These are phyloP conservation scores for Pulchroboletus neoregius DNA, from an alignment of 1,284 basidiomycete species.

Conservation along the genomic window DNA sequence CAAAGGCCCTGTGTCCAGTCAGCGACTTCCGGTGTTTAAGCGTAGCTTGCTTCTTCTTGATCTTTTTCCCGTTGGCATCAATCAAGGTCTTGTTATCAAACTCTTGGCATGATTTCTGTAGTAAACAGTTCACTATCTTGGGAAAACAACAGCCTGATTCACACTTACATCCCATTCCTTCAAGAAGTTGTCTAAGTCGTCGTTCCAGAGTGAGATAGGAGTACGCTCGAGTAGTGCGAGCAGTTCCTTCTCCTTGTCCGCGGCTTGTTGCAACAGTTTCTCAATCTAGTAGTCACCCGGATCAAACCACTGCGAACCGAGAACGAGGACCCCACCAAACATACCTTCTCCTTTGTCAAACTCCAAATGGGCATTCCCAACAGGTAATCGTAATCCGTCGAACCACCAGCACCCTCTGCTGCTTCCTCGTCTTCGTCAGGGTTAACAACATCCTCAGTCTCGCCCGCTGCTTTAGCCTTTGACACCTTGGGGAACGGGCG, in stretches of 20 bases:
- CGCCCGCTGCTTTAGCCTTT: conserved; percentile 69
- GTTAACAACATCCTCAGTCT: conserved; percentile 63
- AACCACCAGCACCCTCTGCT: conserved; percentile 39
- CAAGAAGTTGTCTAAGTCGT: conserved; percentile 84
- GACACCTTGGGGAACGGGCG: conserved; percentile 80
- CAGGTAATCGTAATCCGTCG: conserved; percentile 90
- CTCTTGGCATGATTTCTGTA: conserved; percentile 58
- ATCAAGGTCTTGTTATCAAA: conserved; percentile 53
- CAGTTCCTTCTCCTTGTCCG: conserved; percentile 83
- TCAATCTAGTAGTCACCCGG: conserved; percentile 59
- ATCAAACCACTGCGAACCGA: conserved; percentile 6
- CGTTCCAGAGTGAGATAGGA: conserved; percentile 87
- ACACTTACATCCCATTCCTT: conserved; percentile 76
- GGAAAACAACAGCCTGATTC: background rate
- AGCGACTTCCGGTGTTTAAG: conserved; percentile 68
- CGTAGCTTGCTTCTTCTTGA: conserved; percentile 75
- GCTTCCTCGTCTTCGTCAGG: conserved; percentile 61
- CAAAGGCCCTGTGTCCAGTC: conserved; percentile 47
- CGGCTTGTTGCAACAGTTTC: conserved; percentile 77
- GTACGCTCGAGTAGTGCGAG: conserved; percentile 74
- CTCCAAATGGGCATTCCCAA: conserved; percentile 95
- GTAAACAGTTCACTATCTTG: conserved; percentile 10
- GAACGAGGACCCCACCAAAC: conserved; percentile 15
- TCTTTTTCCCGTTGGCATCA: conserved; percentile 57
- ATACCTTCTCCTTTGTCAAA: conserved; percentile 89